Conservation (phyloP, 306 rosid species). For the Rosa lucieae region DNA sequence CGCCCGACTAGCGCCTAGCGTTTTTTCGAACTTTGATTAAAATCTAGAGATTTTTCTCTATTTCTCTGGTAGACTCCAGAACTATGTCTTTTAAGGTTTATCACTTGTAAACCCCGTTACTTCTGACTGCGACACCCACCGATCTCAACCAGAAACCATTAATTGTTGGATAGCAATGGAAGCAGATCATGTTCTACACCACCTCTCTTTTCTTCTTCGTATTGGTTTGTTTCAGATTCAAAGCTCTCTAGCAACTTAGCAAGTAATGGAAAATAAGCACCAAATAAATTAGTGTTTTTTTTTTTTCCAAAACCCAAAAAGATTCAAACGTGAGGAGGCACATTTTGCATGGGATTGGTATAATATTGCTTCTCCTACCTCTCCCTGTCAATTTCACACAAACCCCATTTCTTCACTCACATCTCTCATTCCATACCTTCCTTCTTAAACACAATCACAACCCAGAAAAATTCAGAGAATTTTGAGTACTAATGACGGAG, state of each 20-base stretch:
- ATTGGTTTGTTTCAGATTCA: constrained; percentile 11
- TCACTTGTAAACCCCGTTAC: too few species aligned
- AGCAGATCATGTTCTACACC: neutral
- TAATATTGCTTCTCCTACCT: neutral
- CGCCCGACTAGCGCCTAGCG: too few species aligned
- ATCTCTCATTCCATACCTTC: constrained; percentile 34
- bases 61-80: too few species aligned
- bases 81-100: too few species aligned
- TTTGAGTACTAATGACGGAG: neutral
- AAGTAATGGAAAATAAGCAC: constrained; percentile 1
- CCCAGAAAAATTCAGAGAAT: neutral
- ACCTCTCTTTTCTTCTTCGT: neutral
- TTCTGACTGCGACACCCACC: constrained; percentile 30
- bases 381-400: constrained; percentile 56
- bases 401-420: constrained; percentile 53
- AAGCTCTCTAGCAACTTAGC: neutral
- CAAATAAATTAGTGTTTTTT: neutral
- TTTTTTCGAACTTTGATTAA: too few species aligned
- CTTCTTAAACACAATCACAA: neutral
- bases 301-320: constrained; percentile 11
- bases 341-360: constrained; percentile 52
- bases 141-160: constrained; percentile 57
- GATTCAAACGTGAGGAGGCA: constrained; percentile 7
- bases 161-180: constrained; percentile 30
- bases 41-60: too few species aligned